Base-by-base conservation (phyloP, 2,329 filamentous ascomycete genomes). In the Xylaria multiplex region DNA sequence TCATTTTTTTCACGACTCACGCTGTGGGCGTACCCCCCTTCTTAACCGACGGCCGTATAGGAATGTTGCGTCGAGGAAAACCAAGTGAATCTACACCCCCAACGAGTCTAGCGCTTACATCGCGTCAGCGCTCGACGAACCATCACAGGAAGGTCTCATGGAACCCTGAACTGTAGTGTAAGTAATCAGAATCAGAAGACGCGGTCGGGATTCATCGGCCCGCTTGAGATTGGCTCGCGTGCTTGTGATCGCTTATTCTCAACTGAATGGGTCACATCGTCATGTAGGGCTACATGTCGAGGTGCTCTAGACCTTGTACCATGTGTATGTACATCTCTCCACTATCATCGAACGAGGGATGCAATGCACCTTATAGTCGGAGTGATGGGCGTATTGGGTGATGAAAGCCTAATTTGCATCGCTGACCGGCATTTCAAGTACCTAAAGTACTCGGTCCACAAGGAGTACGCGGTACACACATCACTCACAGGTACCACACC, bases 41-140 rank as follows among this genome's bases (percentile, higher is more conserved):
- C 49, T 42, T 43, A 59, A 48, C 35, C 53, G 40, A 50, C 35
- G 40, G 22, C 42, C 43, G 65, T 61, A 68, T 55, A 57, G 13
- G 40, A 68, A 63, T 55, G 64, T 59, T 59, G 59, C 58, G 59
- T 70, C 59, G 55, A 54, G 16, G 32, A 30, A 59, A 58, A 50
- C 46, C 43, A 49, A 64, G 58, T 60, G 62, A 67, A 67, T 64
- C 57, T 64, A 57, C 57, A 50, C 9, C 57, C 55, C 46, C 62
- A 68, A 64, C 49, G 48, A 68, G 64, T 59, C 58, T 70, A 70
- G 69, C 48, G 69, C 69, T 70, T 70, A 70, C 69, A 57, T 62
- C 64, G 65, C 55, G 62, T 68, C 62, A 64, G 69, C 63, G 46
- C 58, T 55, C 54, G 48, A 66, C 54, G 58, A 65, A 59, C 61